Evolutionary conservation across 2,329 filamentous ascomycete genomes (phyloP).

Genomic region (Aspergillus transmontanensis): DNA sequence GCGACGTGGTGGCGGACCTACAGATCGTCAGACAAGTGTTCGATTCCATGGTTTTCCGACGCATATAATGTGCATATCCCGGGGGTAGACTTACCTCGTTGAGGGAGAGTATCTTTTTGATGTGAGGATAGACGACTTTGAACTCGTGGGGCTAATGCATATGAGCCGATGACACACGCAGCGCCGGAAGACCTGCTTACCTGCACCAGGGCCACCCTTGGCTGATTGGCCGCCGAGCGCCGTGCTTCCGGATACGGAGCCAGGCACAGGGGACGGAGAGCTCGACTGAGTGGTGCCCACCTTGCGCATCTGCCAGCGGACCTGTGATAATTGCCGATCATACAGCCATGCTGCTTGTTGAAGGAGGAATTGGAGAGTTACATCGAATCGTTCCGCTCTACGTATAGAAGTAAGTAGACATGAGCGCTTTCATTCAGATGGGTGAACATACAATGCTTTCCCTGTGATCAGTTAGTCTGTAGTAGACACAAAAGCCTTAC

Average conservation of each 20-base stretch:
- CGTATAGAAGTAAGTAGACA: background rate
- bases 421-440: background rate
- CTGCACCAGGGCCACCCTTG: conserved; percentile 13
- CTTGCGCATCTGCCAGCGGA: conserved; percentile 85
- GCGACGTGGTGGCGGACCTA: conserved; percentile 22
- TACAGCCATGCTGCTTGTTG: conserved; percentile 94
- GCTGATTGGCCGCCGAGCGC: conserved; percentile 40
- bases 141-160: conserved; percentile 37
- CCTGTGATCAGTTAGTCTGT: conserved; percentile 51
- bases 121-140: conserved; percentile 43
- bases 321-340: conserved; percentile 85
- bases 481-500: conserved; percentile 27
- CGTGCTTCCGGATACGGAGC: conserved; percentile 45
- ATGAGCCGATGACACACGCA: background rate
- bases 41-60: background rate
- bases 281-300: conserved; percentile 46
- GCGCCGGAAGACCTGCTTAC: background rate
- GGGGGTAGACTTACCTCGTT: conserved; percentile 28
- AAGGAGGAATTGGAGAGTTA: conserved; percentile 83
- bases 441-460: conserved; percentile 66
- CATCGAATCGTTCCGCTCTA: conserved; percentile 76
- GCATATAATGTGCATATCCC: background rate
- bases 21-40: background rate
- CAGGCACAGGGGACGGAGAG: conserved; percentile 45
- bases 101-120: conserved; percentile 33